phyloP scores from a whole-genome alignment of 1,139 yeast genomes.

The Entelexis sorbosivorans region DNA sequence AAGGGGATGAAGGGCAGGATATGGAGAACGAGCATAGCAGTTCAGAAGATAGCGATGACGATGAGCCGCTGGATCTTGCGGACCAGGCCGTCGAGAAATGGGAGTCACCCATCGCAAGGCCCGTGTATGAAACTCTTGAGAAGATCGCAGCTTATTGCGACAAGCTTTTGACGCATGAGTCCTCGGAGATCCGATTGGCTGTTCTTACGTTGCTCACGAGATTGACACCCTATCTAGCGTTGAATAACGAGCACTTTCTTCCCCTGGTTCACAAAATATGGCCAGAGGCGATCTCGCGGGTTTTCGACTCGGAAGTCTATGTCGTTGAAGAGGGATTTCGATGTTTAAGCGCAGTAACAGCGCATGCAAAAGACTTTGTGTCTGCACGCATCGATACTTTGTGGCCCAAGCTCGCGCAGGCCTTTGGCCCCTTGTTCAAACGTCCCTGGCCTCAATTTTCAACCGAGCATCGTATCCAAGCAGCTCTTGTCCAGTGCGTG shows the following conservation, averaged over 20 bases:
- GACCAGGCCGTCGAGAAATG: constrained; percentile 38
- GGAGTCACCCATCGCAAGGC: constrained; percentile 53
- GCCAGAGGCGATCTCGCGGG: constrained; percentile 39
- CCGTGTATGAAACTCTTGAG: constrained; percentile 47
- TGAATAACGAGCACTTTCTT: constrained; percentile 46
- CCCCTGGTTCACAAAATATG: constrained; percentile 64
- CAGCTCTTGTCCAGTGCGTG: constrained; percentile 24
- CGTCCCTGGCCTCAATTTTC: constrained; percentile 25
- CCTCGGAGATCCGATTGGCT: constrained; percentile 44
- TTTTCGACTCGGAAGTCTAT: constrained; percentile 26
- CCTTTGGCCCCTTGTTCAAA: neutral
- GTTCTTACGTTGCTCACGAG: constrained; percentile 43
- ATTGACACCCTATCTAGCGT: constrained; percentile 51
- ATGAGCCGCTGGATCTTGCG: constrained; percentile 25
- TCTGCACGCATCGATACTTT: constrained; percentile 38
- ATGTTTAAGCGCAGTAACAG: constrained; percentile 35
- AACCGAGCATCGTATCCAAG: constrained; percentile 23
- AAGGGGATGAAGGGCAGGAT: neutral
- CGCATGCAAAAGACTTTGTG: constrained; percentile 43
- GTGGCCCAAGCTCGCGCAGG: constrained; percentile 31
- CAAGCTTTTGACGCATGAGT: constrained; percentile 57
- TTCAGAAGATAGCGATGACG: constrained; percentile 29
- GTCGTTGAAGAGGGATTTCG: constrained; percentile 35
- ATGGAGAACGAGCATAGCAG: constrained; percentile 20
- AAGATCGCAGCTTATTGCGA: constrained; percentile 61